Evolutionary conservation across 169 alveolate genomes (phyloP).

Genomic region (Plasmodium coatneyi): DNA sequence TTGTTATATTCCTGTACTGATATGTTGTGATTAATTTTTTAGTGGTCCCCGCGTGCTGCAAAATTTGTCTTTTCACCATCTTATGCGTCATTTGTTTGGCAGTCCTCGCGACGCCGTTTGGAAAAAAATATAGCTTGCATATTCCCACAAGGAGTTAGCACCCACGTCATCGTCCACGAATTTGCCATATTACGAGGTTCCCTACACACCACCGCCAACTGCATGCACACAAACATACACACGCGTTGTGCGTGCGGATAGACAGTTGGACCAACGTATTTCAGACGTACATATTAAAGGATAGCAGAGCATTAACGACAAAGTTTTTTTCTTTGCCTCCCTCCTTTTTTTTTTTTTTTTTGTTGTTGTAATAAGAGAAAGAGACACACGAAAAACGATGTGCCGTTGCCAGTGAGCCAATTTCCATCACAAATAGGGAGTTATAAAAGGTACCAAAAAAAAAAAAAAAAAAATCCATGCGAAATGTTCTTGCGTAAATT

Average conservation of each 20-base stretch:
- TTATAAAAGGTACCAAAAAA: not conserved
- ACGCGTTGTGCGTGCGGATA: not conserved
- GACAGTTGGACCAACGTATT: not conserved
- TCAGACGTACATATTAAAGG: not conserved
- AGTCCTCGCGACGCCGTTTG: not conserved
- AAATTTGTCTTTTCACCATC: not conserved
- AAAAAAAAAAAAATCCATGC: slow-evolving; percentile 2
- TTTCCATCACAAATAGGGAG: not conserved
- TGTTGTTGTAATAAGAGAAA: not conserved
- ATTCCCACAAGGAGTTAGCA: not conserved
- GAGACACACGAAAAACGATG: slow-evolving; percentile 6
- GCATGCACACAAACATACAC: not conserved
- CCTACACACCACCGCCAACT: not conserved
- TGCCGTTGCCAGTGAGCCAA: not conserved
- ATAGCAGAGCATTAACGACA: not conserved
- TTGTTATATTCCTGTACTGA: not conserved
- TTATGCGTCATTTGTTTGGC: not conserved
- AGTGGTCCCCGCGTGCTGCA: not conserved
- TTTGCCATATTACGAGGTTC: not conserved
- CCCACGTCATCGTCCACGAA: not conserved
- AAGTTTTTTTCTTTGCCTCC: not conserved
- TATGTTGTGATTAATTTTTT: not conserved
- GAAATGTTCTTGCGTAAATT: not conserved
- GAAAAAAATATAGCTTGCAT: not conserved
- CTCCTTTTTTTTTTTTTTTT: not conserved